Evolutionary conservation across 352 stramenopile species (phyloP).

Genomic region (Globisporangium alternatum): DNA sequence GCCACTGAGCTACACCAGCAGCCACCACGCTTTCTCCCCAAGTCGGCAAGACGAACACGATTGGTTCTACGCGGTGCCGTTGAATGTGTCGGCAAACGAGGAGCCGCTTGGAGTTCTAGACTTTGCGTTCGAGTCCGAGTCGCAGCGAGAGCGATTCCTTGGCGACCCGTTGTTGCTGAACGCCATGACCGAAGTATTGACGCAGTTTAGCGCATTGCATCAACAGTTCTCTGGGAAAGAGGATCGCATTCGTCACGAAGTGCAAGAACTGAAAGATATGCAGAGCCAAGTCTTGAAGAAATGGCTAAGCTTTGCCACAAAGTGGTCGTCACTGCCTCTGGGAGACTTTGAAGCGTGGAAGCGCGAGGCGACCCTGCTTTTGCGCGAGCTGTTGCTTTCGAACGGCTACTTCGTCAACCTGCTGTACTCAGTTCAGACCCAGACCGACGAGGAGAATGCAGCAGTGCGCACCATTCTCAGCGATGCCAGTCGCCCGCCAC

Average conservation of each 20-base stretch:
- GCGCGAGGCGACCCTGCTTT: background rate
- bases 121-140: conserved; percentile 17
- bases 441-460: background rate
- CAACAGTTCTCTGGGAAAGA: conserved; percentile 1
- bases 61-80: conserved; percentile 5
- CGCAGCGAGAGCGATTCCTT: conserved; percentile 10
- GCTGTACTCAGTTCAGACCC: background rate
- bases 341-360: conserved; percentile 13
- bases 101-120: conserved; percentile 10
- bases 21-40: conserved; percentile 8
- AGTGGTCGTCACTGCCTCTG: conserved; percentile 8
- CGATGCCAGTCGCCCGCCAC: background rate
- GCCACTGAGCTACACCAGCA: conserved; percentile 7
- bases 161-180: background rate
- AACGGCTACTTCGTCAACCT: conserved; percentile 11
- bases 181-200: background rate
- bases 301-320: conserved; percentile 12
- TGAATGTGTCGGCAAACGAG: background rate
- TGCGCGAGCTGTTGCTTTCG: conserved; percentile 6
- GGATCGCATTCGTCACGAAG: background rate
- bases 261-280: background rate
- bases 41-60: background rate
- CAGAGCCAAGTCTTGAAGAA: background rate
- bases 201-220: background rate
- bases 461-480: conserved; percentile 10